phyloP scores from a whole-genome alignment of 108 stramenopile genomes.

The Parietichytrium sp. region DNA sequence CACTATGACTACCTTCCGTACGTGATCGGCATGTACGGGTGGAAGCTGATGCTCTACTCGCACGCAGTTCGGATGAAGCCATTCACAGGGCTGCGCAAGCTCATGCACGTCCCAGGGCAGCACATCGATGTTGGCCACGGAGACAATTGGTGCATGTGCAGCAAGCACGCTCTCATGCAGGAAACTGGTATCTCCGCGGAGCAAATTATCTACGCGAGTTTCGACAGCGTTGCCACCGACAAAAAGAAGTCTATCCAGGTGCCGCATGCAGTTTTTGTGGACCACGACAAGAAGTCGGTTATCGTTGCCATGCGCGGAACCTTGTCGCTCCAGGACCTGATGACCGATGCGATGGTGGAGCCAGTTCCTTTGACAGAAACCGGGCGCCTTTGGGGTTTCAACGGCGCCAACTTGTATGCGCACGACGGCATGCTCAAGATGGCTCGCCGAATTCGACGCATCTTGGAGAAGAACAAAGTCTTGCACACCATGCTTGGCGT shows the following conservation, averaged over 20 bases:
- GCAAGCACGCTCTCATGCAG: not conserved
- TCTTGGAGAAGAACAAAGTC: not conserved
- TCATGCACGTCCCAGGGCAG: not conserved
- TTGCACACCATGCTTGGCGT: not conserved
- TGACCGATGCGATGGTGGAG: not conserved
- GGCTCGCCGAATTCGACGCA: not conserved
- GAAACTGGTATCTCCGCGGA: not conserved
- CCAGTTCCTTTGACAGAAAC: not conserved
- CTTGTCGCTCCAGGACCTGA: slow-evolving; percentile 5
- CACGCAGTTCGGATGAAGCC: not conserved
- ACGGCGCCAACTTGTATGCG: not conserved
- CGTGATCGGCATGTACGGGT: not conserved
- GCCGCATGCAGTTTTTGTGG: not conserved
- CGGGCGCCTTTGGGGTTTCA: not conserved
- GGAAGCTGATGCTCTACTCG: not conserved
- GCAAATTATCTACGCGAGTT: not conserved
- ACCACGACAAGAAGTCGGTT: not conserved
- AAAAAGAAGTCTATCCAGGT: not conserved
- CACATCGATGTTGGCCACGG: not conserved
- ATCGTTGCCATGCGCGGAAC: slow-evolving; percentile 1
- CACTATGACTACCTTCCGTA: not conserved
- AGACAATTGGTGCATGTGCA: not conserved
- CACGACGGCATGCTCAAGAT: slow-evolving; percentile 18
- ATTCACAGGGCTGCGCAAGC: not conserved
- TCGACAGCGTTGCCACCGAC: not conserved